A percentile compares a stretch with the other conserved stretches of the same genome.
phyloP scores from a whole-genome alignment of 164 flowering plant species.

The Tetrastigma voinierianum region DNA sequence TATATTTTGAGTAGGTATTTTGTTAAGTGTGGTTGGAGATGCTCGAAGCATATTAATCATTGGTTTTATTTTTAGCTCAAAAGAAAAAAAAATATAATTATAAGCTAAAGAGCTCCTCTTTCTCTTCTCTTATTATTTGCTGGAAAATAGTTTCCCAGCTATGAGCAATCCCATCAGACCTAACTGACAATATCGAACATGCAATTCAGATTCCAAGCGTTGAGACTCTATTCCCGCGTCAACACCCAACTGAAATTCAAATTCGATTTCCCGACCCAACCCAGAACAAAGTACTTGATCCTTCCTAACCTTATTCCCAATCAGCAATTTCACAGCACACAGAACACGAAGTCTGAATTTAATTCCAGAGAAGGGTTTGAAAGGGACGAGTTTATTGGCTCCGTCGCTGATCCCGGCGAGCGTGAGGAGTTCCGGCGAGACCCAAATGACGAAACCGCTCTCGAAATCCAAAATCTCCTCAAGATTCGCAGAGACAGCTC shows the following conservation, averaged over 20 bases:
- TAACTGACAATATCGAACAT: neutral
- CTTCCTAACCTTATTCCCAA: neutral
- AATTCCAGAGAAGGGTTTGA: neutral
- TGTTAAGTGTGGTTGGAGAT: no score
- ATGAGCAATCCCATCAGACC: neutral
- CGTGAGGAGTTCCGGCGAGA: constrained; percentile 1
- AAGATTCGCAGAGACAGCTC: constrained; percentile 33
- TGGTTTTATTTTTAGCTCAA: no score
- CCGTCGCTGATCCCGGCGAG: neutral
- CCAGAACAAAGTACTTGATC: constrained; percentile 4
- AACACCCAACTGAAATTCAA: constrained; percentile 17
- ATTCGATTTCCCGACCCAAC: constrained; percentile 1
- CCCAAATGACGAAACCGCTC: constrained; percentile 24
- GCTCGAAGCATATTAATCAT: no score
- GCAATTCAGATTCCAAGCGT: constrained; percentile 16
- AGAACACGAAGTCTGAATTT: neutral
- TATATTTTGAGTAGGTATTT: no score
- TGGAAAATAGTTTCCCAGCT: neutral
- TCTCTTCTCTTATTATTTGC: no score
- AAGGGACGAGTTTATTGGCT: neutral
- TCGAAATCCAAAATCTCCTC: constrained; percentile 50
- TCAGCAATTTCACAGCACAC: constrained; percentile 5
- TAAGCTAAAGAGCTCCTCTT: no score
- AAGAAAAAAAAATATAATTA: no score
- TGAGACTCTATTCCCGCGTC: constrained; percentile 14